Evolutionary conservation across 106 monocot species (phyloP).

Genomic region (Dendrobium officinale): DNA sequence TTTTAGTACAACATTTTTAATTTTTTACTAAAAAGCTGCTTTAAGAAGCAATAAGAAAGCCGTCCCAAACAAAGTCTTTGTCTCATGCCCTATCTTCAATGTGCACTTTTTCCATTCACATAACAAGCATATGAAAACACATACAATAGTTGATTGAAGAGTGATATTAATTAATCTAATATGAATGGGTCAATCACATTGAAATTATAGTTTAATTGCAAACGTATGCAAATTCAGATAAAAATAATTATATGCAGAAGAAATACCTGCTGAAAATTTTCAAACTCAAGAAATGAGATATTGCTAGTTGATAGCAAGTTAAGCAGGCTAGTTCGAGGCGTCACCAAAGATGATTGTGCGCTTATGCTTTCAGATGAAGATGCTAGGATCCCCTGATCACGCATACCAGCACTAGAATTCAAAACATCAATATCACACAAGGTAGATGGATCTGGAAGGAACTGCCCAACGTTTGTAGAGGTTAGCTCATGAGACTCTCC

Average conservation of each 20-base stretch:
- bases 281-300: conserved; percentile 40
- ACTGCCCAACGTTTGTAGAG: conserved; percentile 11
- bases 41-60: too few species aligned
- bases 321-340: conserved; percentile 42
- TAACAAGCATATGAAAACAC: neutral
- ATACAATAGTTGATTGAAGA: neutral
- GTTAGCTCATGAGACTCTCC: conserved; percentile 18
- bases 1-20: too few species aligned
- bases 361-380: conserved; percentile 52
- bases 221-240: neutral
- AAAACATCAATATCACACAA: conserved; percentile 14
- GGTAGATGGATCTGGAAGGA: conserved; percentile 14
- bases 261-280: conserved; percentile 76
- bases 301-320: conserved; percentile 34
- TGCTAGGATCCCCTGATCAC: conserved; percentile 25
- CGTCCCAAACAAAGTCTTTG: neutral
- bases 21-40: too few species aligned
- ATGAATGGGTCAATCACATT: neutral
- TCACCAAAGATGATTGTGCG: conserved; percentile 55
- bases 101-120: neutral
- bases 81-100: neutral
- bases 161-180: neutral
- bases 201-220: neutral
- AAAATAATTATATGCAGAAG: neutral
- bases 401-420: neutral